Evolutionary conservation across 129 eudicot genomes (phyloP).

Genomic region (Solidago caesia): DNA sequence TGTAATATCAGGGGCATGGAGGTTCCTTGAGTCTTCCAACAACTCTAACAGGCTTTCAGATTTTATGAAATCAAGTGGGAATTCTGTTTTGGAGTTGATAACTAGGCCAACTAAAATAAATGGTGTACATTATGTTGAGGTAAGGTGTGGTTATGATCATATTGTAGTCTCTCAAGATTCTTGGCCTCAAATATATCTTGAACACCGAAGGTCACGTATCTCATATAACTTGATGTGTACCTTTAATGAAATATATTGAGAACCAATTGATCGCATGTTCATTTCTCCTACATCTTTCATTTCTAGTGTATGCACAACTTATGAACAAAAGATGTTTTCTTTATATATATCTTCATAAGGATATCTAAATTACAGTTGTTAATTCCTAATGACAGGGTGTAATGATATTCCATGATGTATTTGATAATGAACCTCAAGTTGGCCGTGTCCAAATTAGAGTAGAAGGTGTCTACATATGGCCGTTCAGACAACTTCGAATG

Average conservation of each 20-base stretch:
- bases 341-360: too few relatives aligned
- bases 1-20: conserved; percentile 70
- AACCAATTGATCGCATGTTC: too few relatives aligned
- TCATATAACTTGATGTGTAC: too few relatives aligned
- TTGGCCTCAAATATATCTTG: background rate
- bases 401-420: conserved; percentile 83
- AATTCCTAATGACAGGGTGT: conserved; percentile 57
- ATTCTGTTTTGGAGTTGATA: conserved; percentile 75
- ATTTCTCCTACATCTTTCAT: too few relatives aligned
- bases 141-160: conserved; percentile 29
- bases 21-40: conserved; percentile 63
- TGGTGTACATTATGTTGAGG: conserved; percentile 99
- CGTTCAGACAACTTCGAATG: conserved; percentile 95
- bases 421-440: conserved; percentile 74
- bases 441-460: conserved; percentile 87
- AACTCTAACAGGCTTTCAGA: conserved; percentile 70
- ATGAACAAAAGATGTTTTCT: background rate
- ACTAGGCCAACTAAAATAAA: conserved; percentile 91
- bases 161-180: background rate
- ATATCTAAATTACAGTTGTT: background rate
- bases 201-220: too few relatives aligned
- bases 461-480: conserved; percentile 98
- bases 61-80: conserved; percentile 73
- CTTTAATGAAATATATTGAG: too few relatives aligned
- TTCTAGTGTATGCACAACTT: background rate